phyloP scores from a whole-genome alignment of 257 asterid species.

The Ehretia macrophylla region DNA sequence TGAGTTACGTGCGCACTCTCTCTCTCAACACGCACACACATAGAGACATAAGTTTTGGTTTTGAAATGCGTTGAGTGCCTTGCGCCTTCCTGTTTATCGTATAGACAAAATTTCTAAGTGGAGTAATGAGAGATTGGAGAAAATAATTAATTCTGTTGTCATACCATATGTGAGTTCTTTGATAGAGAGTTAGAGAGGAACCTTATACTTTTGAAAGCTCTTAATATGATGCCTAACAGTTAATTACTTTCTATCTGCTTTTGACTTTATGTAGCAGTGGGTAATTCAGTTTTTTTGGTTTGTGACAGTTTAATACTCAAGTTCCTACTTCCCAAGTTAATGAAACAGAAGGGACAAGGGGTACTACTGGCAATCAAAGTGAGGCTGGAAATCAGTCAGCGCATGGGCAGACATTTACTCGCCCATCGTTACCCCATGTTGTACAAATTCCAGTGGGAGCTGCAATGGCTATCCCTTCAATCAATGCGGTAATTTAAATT shows the following conservation, averaged over 20 bases:
- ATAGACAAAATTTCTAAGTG: too few species aligned
- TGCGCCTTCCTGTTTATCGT: too few species aligned
- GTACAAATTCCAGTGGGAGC: slow-evolving; percentile 69
- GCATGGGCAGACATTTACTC: slow-evolving; percentile 47
- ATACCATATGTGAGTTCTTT: too few species aligned
- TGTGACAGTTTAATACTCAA: slow-evolving; percentile 20
- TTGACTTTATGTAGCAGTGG: background rate
- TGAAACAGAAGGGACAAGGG: slow-evolving; percentile 49
- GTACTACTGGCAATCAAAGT: slow-evolving; percentile 44
- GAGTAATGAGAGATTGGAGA: too few species aligned
- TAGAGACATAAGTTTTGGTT: too few species aligned
- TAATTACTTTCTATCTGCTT: background rate
- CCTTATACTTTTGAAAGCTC: too few species aligned
- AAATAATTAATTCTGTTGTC: too few species aligned
- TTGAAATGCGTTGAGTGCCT: too few species aligned
- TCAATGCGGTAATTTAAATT: slow-evolving; percentile 47
- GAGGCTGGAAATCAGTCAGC: slow-evolving; percentile 51
- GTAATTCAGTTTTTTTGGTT: slow-evolving; percentile 3
- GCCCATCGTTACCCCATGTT: slow-evolving; percentile 47
- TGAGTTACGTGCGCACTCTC: too few species aligned
- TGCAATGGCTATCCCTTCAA: slow-evolving; percentile 58
- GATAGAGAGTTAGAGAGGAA: too few species aligned
- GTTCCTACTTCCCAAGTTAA: slow-evolving; percentile 41
- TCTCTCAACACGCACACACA: too few species aligned
- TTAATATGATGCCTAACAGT: too few species aligned